Evolutionary conservation across 2,329 filamentous ascomycete species (phyloP).

Genomic region (Diplodia seriata): DNA sequence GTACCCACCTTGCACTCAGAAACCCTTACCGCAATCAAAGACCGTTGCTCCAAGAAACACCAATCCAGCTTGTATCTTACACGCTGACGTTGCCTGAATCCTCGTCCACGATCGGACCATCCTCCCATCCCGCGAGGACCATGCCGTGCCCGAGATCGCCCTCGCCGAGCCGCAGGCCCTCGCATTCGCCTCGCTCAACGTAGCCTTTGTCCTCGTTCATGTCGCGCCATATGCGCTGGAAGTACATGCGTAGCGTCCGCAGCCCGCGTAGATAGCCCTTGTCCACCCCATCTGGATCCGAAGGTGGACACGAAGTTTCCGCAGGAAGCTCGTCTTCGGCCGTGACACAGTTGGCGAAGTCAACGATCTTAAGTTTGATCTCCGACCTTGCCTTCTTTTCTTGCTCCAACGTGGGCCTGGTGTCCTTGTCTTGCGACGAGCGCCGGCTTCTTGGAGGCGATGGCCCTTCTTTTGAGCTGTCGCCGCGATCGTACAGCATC

Average conservation of each 20-base stretch:
- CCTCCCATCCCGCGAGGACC: constrained; percentile 45
- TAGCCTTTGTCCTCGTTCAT: constrained; percentile 57
- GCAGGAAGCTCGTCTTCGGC: constrained; percentile 72
- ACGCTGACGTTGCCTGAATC: constrained; percentile 48
- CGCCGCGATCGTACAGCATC: constrained; percentile 93
- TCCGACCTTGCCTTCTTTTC: constrained; percentile 46
- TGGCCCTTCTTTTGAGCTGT: constrained; percentile 53
- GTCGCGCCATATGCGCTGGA: constrained; percentile 85
- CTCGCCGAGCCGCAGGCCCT: constrained; percentile 45
- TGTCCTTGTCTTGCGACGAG: constrained; percentile 39
- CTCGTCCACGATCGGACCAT: constrained; percentile 44
- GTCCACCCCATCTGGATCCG: constrained; percentile 80
- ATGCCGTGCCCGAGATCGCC: constrained; percentile 44
- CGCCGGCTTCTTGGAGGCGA: constrained; percentile 34
- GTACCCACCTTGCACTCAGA: constrained; percentile 12
- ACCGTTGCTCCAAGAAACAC: constrained; percentile 30
- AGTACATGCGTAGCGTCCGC: constrained; percentile 79
- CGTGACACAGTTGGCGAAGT: constrained; percentile 97
- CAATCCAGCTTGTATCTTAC: constrained; percentile 34
- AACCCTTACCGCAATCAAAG: constrained; percentile 19
- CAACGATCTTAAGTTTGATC: constrained; percentile 95
- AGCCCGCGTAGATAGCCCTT: constrained; percentile 88
- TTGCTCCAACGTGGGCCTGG: constrained; percentile 35
- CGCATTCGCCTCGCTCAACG: constrained; percentile 53
- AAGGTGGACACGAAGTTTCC: constrained; percentile 75